These are phyloP conservation scores for Fomitopsis schrenkii DNA, from an alignment of 1,284 basidiomycete species.

Conservation along the genomic window DNA sequence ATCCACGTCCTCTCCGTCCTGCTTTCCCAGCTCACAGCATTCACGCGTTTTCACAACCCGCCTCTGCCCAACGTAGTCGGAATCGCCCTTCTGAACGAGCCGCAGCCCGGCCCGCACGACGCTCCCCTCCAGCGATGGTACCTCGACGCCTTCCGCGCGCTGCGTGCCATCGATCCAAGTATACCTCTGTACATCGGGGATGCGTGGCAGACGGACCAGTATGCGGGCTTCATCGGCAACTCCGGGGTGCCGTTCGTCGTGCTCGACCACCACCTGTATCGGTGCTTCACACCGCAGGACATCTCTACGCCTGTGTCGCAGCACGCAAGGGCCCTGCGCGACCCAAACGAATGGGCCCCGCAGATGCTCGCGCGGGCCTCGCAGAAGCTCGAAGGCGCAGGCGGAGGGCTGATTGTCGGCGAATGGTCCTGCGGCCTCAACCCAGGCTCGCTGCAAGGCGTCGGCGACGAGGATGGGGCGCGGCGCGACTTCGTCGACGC, in stretches of 20 bases:
- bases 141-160: conserved; percentile 47
- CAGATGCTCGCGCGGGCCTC: conserved; percentile 40
- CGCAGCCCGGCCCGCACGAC: conserved; percentile 49
- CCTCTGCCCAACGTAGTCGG: conserved; percentile 69
- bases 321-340: conserved; percentile 47
- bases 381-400: conserved; percentile 40
- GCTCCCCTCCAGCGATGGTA: conserved; percentile 64
- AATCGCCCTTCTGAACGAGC: conserved; percentile 84
- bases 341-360: conserved; percentile 36
- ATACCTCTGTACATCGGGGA: conserved; percentile 76
- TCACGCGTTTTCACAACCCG: conserved; percentile 28
- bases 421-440: conserved; percentile 86
- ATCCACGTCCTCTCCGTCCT: conserved; percentile 44
- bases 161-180: conserved; percentile 50
- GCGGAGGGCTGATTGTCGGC: conserved; percentile 69
- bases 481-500: conserved; percentile 55
- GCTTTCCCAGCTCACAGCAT: conserved; percentile 40
- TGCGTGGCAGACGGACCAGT: conserved; percentile 73
- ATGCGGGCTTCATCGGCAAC: conserved; percentile 50
- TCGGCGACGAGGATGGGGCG: conserved; percentile 39
- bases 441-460: conserved; percentile 52
- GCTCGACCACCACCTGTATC: conserved; percentile 84
- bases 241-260: conserved; percentile 45
- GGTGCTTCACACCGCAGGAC: conserved; percentile 74
- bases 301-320: conserved; percentile 50